Evolutionary conservation across 2,329 filamentous ascomycete genomes (phyloP), one percentile per base, ranked within the genome.

Genomic region (Dactylellina sp.): DNA sequence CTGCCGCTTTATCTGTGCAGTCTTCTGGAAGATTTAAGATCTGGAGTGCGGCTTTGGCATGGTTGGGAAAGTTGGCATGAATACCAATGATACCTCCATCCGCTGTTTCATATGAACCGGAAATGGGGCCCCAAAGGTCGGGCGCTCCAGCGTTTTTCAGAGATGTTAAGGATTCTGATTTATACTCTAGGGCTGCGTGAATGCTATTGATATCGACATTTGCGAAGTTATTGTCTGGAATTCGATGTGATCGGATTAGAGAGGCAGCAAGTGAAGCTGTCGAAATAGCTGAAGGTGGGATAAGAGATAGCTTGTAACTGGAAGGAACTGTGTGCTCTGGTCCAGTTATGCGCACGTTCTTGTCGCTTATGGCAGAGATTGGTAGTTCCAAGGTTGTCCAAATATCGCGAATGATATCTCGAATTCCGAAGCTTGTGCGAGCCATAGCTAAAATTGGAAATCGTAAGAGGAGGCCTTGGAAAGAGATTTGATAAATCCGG

Each of bases 31-130:
- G 77, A 0, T 81, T 82, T 0, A 88, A 79, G 0, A 88, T 79
- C 1, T 78, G 68, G 1, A 84, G 78, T 0, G 83, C 81, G 1
- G 82, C 84, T 1, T 80, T 25, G 0, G 82, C 81, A 68, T 88
- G 86, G 56, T 87, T 83, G 0, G 83, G 81, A 63, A 88, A 87
- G 0, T 78, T 78, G 61, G 87, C 86, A 72, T 88, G 86, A 49
- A 88, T 83, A 1, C 86, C 82, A 1, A 88, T 82, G 55, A 85
- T 80, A 0, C 85, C 86, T 4, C 18, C 46, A 68, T 87, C 85
- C 0, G 79, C 78, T 0, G 85, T 83, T 59, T 80, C 81, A 76
- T 88, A 83, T 0, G 87, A 76, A 0, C 86, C 86, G 1, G 85
- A 84, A 1, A 88, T 81, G 0, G 81, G 79, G 0, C 82, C 83